These are phyloP conservation scores for Tricholoma saponaceum DNA, from an alignment of 768 basidiomycete species.

Conservation along the genomic window DNA sequence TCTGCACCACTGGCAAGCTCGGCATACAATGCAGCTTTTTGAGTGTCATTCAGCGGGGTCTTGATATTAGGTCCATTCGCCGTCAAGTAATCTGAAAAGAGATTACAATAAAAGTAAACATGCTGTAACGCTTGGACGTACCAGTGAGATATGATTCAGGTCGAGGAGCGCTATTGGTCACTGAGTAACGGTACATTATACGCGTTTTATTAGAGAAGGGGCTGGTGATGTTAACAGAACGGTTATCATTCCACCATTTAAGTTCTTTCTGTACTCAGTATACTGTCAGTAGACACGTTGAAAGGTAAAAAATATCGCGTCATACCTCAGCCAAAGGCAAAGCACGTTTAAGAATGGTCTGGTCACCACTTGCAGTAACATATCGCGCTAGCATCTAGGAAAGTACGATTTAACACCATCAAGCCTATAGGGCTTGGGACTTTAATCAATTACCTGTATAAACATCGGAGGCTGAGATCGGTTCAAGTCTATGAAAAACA, in stretches of 20 bases:
- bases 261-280: conserved; percentile 58
- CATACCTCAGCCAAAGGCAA: conserved; percentile 79
- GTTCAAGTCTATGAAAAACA: conserved; percentile 55
- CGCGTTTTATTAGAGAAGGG: conserved; percentile 68
- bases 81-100: conserved; percentile 64
- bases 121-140: conserved; percentile 20
- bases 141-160: conserved; percentile 79
- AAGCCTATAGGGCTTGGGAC: not conserved
- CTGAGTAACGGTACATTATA: conserved; percentile 68
- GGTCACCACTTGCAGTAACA: conserved; percentile 67
- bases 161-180: conserved; percentile 80
- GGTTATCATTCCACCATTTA: conserved; percentile 76
- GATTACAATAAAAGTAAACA: conserved; percentile 1
- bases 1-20: conserved; percentile 90
- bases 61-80: conserved; percentile 59
- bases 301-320: not conserved
- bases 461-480: conserved; percentile 94
- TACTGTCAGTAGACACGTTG: not conserved
- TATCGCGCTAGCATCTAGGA: conserved; percentile 87
- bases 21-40: conserved; percentile 67
- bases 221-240: conserved; percentile 61
- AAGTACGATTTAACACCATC: not conserved
- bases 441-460: conserved; percentile 50
- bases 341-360: conserved; percentile 68
- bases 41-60: conserved; percentile 54